Conservation (phyloP, 495 filamentous ascomycete genomes). For the Halenospora varia region DNA sequence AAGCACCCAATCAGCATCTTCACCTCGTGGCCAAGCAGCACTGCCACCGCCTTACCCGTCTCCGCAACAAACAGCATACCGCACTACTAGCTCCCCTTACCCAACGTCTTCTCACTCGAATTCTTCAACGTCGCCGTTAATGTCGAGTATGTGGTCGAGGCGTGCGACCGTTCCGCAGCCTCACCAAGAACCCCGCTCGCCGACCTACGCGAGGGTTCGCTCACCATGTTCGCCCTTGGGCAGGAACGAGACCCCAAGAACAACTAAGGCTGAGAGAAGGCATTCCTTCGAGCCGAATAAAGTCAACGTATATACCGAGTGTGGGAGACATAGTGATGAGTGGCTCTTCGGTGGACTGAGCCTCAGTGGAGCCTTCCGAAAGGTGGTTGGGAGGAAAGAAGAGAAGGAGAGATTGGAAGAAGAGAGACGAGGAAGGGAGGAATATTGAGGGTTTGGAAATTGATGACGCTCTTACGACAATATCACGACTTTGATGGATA, state of each 20-base stretch:
- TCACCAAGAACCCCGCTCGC: not conserved
- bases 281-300: conserved; percentile 2
- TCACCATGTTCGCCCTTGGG: not conserved
- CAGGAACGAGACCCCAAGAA: not conserved
- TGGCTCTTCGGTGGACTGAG: conserved; percentile 20
- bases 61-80: not conserved
- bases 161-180: not conserved
- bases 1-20: not conserved
- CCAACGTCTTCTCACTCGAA: not conserved
- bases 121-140: not conserved
- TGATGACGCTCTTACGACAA: not conserved
- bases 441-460: not conserved
- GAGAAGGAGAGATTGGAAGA: not conserved
- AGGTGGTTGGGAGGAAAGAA: conserved; percentile 15
- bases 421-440: not conserved
- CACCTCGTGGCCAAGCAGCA: not conserved
- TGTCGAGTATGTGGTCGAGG: not conserved
- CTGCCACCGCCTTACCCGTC: conserved; percentile 2
- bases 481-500: not conserved
- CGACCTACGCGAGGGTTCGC: not conserved
- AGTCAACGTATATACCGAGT: conserved; percentile 19
- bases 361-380: conserved; percentile 2
- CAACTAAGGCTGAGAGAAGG: conserved; percentile 12
- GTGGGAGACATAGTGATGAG: conserved; percentile 20
- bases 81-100: not conserved